These are phyloP conservation scores for Chlorella sp. DNA, from an alignment of 139 green algal species.

Conservation along the genomic window DNA sequence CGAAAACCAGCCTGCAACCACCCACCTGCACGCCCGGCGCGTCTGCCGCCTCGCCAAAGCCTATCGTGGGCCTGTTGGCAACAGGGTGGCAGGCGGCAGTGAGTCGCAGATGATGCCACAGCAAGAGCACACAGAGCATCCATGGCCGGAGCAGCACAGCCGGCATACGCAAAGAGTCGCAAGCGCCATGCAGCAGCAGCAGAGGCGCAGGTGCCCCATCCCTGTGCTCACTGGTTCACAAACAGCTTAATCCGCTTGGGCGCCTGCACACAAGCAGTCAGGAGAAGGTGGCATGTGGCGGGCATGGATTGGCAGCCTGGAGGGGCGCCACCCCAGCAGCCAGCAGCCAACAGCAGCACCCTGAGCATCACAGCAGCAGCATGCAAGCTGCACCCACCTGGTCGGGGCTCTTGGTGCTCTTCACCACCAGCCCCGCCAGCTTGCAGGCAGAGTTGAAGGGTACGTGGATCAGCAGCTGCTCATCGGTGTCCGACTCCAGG, in stretches of 20 bases:
- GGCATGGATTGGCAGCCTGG: too few species aligned
- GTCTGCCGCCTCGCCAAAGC: constrained; percentile 51
- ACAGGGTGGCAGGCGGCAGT: too few species aligned
- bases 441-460: constrained; percentile 79
- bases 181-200: too few species aligned
- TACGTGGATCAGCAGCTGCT: constrained; percentile 88
- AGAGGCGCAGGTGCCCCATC: too few species aligned
- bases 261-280: constrained; percentile 47
- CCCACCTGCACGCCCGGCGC: constrained; percentile 47
- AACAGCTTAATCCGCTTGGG: constrained; percentile 69
- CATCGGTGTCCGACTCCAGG: constrained; percentile 86
- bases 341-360: too few species aligned
- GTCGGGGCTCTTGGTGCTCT: constrained; percentile 46
- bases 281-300: too few species aligned
- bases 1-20: background rate
- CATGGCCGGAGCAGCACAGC: too few species aligned
- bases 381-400: constrained; percentile 25
- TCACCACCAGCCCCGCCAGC: constrained; percentile 77
- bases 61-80: constrained; percentile 48
- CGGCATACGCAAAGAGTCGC: too few species aligned
- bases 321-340: too few species aligned
- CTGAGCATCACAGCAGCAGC: too few species aligned
- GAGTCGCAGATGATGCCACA: too few species aligned
- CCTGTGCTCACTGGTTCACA: constrained; percentile 24
- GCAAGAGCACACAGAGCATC: too few species aligned